phyloP scores from a whole-genome alignment of 495 filamentous ascomycete genomes.

The Aspergillus kassunensis region DNA sequence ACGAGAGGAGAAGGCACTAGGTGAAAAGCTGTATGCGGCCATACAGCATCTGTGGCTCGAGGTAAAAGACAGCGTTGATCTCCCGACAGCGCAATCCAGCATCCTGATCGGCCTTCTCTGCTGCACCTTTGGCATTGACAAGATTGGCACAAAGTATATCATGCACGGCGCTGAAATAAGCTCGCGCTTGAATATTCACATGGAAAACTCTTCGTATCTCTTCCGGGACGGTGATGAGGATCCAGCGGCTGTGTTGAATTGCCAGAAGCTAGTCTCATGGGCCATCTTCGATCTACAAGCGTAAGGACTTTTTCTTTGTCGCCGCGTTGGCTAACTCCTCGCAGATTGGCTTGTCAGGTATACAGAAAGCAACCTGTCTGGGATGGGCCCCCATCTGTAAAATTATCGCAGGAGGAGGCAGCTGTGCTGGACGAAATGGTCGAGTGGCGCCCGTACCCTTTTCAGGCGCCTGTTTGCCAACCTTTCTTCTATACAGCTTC shows the following conservation, averaged over 20 bases:
- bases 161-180: constrained; percentile 20
- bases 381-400: constrained; percentile 15
- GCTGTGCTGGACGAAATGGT: constrained; percentile 14
- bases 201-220: constrained; percentile 6
- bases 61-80: constrained; percentile 8
- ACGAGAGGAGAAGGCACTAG: constrained; percentile 23
- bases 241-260: not conserved
- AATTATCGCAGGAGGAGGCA: constrained; percentile 17
- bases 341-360: constrained; percentile 24
- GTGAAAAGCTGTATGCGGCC: constrained; percentile 21
- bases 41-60: constrained; percentile 23
- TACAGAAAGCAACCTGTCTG: constrained; percentile 20
- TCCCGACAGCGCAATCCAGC: constrained; percentile 23
- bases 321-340: constrained; percentile 1
- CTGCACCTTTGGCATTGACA: constrained; percentile 28
- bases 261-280: constrained; percentile 25
- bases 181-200: constrained; percentile 9
- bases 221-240: not conserved
- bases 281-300: constrained; percentile 25
- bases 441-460: constrained; percentile 16
- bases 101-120: constrained; percentile 25
- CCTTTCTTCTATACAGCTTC: constrained; percentile 17
- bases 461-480: constrained; percentile 4
- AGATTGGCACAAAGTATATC: constrained; percentile 23
- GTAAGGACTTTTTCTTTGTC: constrained; percentile 4